Percentiles rank a stretch among this genome's conserved stretches.
phyloP scores from a whole-genome alignment of 2,329 filamentous ascomycete genomes.

The Ophiognomonia clavigignenti-juglandacearum region DNA sequence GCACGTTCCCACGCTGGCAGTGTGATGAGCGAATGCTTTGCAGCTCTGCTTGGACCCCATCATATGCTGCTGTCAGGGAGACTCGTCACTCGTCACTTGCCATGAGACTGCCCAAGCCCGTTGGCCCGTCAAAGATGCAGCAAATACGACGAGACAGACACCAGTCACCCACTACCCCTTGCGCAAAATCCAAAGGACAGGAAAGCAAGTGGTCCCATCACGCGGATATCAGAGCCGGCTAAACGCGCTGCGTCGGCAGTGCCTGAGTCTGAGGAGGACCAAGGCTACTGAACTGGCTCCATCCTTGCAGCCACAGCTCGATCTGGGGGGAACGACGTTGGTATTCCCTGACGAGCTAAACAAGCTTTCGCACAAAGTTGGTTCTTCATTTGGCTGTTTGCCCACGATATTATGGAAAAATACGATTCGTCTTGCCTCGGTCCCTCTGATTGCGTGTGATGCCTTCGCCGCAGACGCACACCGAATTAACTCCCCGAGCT shows the following conservation, averaged over 20 bases:
- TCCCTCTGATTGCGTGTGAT: too few relatives aligned
- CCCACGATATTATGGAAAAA: neutral
- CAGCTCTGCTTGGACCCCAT: neutral
- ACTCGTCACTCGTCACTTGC: too few relatives aligned
- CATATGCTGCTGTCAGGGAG: neutral
- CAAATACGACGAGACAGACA: too few relatives aligned
- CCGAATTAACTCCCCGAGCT: neutral
- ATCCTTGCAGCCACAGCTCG: slow-evolving; percentile 5
- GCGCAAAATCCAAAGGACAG: too few relatives aligned
- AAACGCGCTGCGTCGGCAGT: neutral
- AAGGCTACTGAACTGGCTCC: slow-evolving; percentile 1
- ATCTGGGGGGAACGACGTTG: slow-evolving; percentile 3
- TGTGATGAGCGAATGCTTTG: neutral
- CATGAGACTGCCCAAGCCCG: too few relatives aligned
- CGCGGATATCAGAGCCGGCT: neutral
- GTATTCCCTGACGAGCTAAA: neutral
- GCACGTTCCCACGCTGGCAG: neutral
- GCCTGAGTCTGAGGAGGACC: neutral
- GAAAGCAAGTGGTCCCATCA: too few relatives aligned
- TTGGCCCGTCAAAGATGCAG: too few relatives aligned
- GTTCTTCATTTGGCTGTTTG: slow-evolving; percentile 4
- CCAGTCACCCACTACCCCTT: too few relatives aligned
- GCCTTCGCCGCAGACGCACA: neutral
- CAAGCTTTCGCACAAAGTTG: slow-evolving; percentile 5
- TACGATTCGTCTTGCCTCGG: too few relatives aligned